Conservation (phyloP, 2,329 filamentous ascomycete species). For the Daldinia sp. region DNA sequence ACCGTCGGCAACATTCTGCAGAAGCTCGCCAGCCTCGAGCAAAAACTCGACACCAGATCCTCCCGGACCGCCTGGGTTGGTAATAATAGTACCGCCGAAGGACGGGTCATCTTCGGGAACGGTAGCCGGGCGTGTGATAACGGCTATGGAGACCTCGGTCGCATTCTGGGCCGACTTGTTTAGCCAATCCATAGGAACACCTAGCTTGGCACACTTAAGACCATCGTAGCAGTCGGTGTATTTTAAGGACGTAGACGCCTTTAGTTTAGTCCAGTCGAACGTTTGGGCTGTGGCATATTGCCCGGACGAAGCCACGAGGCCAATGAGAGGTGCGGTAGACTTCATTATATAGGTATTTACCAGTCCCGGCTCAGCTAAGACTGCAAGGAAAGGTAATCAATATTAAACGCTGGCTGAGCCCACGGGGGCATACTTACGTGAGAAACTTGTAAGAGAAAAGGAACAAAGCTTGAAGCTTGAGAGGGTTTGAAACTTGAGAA, state of each 20-base stretch:
- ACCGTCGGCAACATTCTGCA: slow-evolving; percentile 44
- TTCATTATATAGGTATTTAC: slow-evolving; percentile 8
- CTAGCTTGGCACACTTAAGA: slow-evolving; percentile 53
- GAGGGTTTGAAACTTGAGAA: background rate
- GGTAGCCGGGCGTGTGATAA: slow-evolving; percentile 52
- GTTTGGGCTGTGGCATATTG: slow-evolving; percentile 9
- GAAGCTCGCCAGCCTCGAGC: slow-evolving; percentile 37
- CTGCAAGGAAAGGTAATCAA: background rate
- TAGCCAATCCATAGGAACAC: slow-evolving; percentile 55
- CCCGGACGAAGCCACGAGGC: slow-evolving; percentile 13
- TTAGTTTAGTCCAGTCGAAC: slow-evolving; percentile 51
- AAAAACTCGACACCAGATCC: slow-evolving; percentile 50
- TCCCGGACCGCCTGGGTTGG: slow-evolving; percentile 57
- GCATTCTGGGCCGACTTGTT: slow-evolving; percentile 42
- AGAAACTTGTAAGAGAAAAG: background rate
- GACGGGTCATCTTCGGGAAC: slow-evolving; percentile 50
- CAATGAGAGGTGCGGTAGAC: background rate
- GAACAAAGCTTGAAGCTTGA: background rate
- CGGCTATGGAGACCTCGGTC: slow-evolving; percentile 50
- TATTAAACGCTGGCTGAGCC: background rate
- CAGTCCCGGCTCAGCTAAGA: background rate
- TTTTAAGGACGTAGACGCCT: slow-evolving; percentile 47
- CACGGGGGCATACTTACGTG: background rate
- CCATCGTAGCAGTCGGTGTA: slow-evolving; percentile 53
- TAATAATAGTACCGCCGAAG: slow-evolving; percentile 54